phyloP scores from a whole-genome alignment of 2,329 filamentous ascomycete genomes.

The Fusarium lateritium region DNA sequence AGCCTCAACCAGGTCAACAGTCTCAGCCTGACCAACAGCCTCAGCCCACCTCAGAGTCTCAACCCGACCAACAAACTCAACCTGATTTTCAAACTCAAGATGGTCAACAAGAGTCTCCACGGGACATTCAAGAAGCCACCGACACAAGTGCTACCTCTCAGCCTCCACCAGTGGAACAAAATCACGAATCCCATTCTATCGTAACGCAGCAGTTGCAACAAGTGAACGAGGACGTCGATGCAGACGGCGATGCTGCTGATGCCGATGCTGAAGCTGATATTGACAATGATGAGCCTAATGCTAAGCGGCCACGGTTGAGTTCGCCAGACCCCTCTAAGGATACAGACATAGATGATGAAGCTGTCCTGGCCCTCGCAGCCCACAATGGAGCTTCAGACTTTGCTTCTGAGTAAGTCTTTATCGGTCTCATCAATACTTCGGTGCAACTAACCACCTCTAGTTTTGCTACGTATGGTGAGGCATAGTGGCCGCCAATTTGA shows the following conservation, averaged over 20 bases:
- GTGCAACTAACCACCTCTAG: constrained; percentile 45
- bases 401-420: constrained; percentile 58
- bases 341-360: constrained; percentile 62
- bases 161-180: constrained; percentile 11
- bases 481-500: constrained; percentile 48
- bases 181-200: constrained; percentile 14
- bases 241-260: constrained; percentile 55
- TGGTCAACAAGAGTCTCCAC: constrained; percentile 24
- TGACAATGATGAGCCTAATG: constrained; percentile 56
- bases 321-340: constrained; percentile 52
- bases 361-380: constrained; percentile 63
- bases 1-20: constrained; percentile 2
- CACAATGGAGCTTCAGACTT: constrained; percentile 61
- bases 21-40: not conserved
- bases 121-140: constrained; percentile 25
- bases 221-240: constrained; percentile 42
- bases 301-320: constrained; percentile 59
- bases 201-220: constrained; percentile 21
- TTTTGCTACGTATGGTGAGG: constrained; percentile 59
- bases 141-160: constrained; percentile 19
- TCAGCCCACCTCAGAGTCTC: constrained; percentile 1
- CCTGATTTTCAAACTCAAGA: constrained; percentile 9
- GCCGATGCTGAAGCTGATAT: constrained; percentile 46
- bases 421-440: not conserved
- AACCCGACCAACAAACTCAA: constrained; percentile 6